Percentiles rank a stretch among this genome's conserved stretches.
Evolutionary conservation across 768 basidiomycete species (phyloP).

Genomic region (Fomitopsis serialis): DNA sequence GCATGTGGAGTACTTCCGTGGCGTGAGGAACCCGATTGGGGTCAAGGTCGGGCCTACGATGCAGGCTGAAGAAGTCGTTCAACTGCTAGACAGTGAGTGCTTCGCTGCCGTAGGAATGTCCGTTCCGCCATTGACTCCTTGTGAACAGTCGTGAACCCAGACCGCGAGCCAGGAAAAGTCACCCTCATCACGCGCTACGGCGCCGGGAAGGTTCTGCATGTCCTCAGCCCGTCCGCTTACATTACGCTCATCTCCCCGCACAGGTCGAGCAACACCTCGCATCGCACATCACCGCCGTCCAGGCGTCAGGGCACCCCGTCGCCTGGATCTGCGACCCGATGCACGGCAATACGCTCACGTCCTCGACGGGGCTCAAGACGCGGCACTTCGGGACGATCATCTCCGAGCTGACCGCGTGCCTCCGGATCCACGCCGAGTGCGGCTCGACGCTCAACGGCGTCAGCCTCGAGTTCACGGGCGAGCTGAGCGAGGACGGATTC

Average conservation of each 20-base stretch:
- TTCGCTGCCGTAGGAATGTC: not conserved
- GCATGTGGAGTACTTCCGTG: constrained; percentile 93
- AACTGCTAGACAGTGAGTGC: constrained; percentile 67
- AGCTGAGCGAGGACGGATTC: constrained; percentile 85
- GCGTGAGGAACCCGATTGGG: constrained; percentile 90
- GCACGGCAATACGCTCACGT: constrained; percentile 95
- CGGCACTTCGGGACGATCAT: constrained; percentile 88
- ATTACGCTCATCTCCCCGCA: no score
- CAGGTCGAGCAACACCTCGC: constrained; percentile 75
- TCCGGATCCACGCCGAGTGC: constrained; percentile 72
- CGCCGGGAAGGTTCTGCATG: constrained; percentile 64
- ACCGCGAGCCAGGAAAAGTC: constrained; percentile 75
- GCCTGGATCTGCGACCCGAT: constrained; percentile 97
- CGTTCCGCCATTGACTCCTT: not conserved
- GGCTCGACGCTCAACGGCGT: constrained; percentile 71
- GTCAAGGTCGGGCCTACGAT: constrained; percentile 95
- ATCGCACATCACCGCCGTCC: constrained; percentile 77
- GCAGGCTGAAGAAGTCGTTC: constrained; percentile 68
- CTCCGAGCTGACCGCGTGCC: constrained; percentile 74
- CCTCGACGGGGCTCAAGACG: constrained; percentile 79
- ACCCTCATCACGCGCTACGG: constrained; percentile 94
- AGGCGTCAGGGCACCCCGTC: constrained; percentile 77
- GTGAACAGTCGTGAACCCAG: constrained; percentile 78
- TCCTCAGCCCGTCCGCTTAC: no score
- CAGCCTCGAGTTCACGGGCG: constrained; percentile 71